A percentile compares a stretch with the other conserved stretches of the same genome.
Conservation (phyloP, 2,329 filamentous ascomycete species). For the Penicillium sclerotiorum region DNA sequence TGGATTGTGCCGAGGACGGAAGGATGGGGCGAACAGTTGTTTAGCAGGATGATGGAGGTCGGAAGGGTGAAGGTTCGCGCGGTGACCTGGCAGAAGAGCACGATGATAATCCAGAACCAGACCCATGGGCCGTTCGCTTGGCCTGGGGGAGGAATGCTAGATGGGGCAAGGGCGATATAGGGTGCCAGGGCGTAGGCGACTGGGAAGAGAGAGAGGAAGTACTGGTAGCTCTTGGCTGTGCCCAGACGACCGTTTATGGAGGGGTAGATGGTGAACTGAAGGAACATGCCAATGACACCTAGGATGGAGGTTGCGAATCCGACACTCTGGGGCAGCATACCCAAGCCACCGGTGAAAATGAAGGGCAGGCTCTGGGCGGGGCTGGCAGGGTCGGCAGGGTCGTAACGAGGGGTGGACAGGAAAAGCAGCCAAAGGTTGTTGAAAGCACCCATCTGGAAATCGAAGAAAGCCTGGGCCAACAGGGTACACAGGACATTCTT, state of each 20-base stretch:
- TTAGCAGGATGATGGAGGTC: constrained; percentile 60
- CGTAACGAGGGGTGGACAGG: constrained; percentile 69
- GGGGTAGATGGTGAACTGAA: constrained; percentile 74
- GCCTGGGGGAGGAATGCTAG: constrained; percentile 46
- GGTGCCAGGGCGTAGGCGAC: constrained; percentile 71
- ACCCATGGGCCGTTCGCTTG: constrained; percentile 51
- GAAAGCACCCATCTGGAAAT: constrained; percentile 73
- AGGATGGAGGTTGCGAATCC: constrained; percentile 75
- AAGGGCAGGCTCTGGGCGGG: constrained; percentile 54
- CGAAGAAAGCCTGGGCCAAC: constrained; percentile 68
- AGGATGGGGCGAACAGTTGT: constrained; percentile 63
- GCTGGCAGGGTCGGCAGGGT: constrained; percentile 40
- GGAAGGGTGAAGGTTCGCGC: constrained; percentile 71
- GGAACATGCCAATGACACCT: constrained; percentile 70
- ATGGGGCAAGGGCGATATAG: constrained; percentile 70
- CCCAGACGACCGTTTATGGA: constrained; percentile 67
- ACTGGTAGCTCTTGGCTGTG: constrained; percentile 67
- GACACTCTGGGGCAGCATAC: constrained; percentile 69
- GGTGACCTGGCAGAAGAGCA: constrained; percentile 69
- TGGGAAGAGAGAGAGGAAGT: constrained; percentile 70
- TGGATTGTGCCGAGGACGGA: constrained; percentile 63
- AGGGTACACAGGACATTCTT: constrained; percentile 60
- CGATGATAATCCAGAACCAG: constrained; percentile 67
- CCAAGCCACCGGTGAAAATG: constrained; percentile 70
- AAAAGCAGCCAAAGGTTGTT: constrained; percentile 78